Evolutionary conservation across 2,329 filamentous ascomycete species (phyloP), one percentile per base, ranked within the genome.

Genomic region (Fusarium mexicanum): DNA sequence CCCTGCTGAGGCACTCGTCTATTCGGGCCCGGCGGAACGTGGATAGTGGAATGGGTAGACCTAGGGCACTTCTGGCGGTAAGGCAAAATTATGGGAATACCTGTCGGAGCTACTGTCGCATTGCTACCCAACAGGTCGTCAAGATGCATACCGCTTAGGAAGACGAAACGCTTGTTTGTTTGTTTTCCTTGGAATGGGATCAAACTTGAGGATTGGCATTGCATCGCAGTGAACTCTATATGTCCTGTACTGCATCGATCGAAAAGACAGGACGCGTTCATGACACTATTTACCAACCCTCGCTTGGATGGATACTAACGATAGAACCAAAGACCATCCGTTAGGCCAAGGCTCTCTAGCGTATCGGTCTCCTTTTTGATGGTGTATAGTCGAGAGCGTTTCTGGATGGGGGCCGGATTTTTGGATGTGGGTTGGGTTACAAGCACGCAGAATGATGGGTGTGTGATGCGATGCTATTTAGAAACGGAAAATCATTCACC

Each of bases 41-140:
- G 63, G 63, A 72, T 69, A 58, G 46, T 55, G 73, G 69, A 74
- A 64, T 67, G 64, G 64, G 67, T 59, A 73, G 65, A 73, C 63
- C 62, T 38, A 61, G 57, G 57, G 43, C 43, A 62, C 57, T 48
- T 67, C 71, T 75, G 66, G 67, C 67, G 67, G 67, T 70, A 70
- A 70, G 67, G 67, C 61, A 64, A 64, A 68, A 75, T 61, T 72
- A 74, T 73, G 64, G 64, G 40, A 75, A 72, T 72, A 64, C 57
- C 69, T 61, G 64, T 62, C 61, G 63, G 51, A 71, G 74, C 76
- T 77, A 77, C 74, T 68, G 76, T 78, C 72, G 76, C 76, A 78
- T 78, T 78, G 76, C 65, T 78, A 78, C 76, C 76, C 76, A 78
- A 78, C 76, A 60, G 62, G 63, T 60, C 57, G 47, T 67, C 50